Base-by-base conservation (phyloP, 139 green algal genomes). In the Coccomyxa sp. region DNA sequence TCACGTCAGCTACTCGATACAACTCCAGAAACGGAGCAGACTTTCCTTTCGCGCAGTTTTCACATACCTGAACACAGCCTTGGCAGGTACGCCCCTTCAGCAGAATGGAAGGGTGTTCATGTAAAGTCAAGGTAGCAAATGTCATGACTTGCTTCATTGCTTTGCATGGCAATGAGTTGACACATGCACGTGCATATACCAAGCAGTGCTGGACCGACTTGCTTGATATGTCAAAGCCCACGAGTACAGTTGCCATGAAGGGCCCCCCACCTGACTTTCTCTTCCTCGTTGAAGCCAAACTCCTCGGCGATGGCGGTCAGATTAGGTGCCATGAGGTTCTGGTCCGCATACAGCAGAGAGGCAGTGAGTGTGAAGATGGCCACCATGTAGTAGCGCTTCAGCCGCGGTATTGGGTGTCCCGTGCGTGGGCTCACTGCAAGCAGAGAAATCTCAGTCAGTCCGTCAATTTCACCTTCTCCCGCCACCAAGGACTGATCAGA, bases 291-390 rank as follows among this genome's bases (percentile, higher is more conserved):
- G 28, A 97, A 92, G 27, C 82, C 81, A 66, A 97, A 96, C 51
- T 91, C 83, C 31, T 77, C n/a, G 0, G 88, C 91, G 59, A 92
- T 88, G 25, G 66, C 67, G 21, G 89, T 89, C 45, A 97, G 85
- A 76, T 97, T 97, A 0, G 94, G 94, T 1, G 93, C 93, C 87
- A 98, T 86, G 77, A 98, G 83, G 90, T 97, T 98, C 81, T 98
- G 95, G 80, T 98, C 95, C 9, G 93, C 93, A 81, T 93, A 97
- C 45, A 98, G 88, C 86, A 97, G 76, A 0, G 90, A 89, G 13
- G 93, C 91, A 7, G 91, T 92, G 16, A 92, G n/a, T 13, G 87
- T 92, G 80, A 98, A 94, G 32, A 98, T 83, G 13, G 58, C 76
- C 18, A 95, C 92, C 66, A 89, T 94, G 82, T 93, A 93, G 0